Conservation (phyloP, 345 rosid genomes). For the Erysimum cheiranthoides region DNA sequence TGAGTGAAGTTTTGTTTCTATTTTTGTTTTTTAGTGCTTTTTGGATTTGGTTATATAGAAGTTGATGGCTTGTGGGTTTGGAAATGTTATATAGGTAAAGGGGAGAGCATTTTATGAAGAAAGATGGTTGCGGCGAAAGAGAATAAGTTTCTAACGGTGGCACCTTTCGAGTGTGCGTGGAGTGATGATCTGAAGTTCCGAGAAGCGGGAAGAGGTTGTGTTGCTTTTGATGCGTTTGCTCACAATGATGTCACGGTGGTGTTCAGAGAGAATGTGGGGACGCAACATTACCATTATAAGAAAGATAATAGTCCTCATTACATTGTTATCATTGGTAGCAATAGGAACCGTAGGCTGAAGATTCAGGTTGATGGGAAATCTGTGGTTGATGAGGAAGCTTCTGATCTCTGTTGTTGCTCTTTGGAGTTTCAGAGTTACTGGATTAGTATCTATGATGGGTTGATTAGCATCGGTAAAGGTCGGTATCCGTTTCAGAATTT, state of each 20-base stretch:
- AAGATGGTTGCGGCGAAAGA: slow-evolving; percentile 60
- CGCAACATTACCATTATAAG: slow-evolving; percentile 91
- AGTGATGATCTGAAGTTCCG: slow-evolving; percentile 85
- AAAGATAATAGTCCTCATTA: slow-evolving; percentile 94
- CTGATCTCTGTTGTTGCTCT: slow-evolving; percentile 75
- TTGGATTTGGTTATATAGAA: slow-evolving; percentile 28
- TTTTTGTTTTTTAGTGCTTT: background rate
- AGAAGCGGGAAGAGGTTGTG: slow-evolving; percentile 96
- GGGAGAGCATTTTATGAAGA: slow-evolving; percentile 25
- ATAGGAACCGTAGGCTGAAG: slow-evolving; percentile 84
- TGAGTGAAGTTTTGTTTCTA: slow-evolving; percentile 8
- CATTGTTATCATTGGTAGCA: slow-evolving; percentile 93
- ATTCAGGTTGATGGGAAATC: slow-evolving; percentile 89
- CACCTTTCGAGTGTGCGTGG: slow-evolving; percentile 99
- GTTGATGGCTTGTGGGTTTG: slow-evolving; percentile 41
- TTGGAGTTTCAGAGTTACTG: slow-evolving; percentile 88
- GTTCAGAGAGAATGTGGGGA: slow-evolving; percentile 92
- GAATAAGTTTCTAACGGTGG: slow-evolving; percentile 82
- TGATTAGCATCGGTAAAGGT: slow-evolving; percentile 88
- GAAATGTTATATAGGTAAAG: slow-evolving; percentile 18
- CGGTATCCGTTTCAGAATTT: slow-evolving; percentile 96
- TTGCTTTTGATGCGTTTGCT: slow-evolving; percentile 95
- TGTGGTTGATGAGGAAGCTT: slow-evolving; percentile 79
- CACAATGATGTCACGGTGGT: slow-evolving; percentile 94
- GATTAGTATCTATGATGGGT: slow-evolving; percentile 92